Evolutionary conservation across 1,284 basidiomycete species (phyloP), one percentile per base, ranked within the genome.

Genomic region (Cutaneotrichosporon mucoides): DNA sequence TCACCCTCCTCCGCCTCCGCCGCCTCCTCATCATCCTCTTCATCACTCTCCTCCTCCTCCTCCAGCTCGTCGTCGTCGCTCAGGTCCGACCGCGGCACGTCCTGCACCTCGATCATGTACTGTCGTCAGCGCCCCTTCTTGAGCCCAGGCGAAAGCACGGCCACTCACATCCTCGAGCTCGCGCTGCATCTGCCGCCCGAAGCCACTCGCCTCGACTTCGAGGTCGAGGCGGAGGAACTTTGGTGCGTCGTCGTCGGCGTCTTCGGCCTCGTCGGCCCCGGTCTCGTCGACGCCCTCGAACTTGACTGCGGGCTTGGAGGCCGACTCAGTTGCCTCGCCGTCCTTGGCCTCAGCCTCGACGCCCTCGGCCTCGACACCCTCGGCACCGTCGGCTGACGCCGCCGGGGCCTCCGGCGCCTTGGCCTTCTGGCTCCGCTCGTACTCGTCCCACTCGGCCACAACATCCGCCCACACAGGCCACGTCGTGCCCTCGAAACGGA

Each of bases 131-230:
- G n/a, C 34, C 5, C 5, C 12, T 12, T 48, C 45, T 53, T 50
- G 44, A 2, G 5, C n/a, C 9, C 9, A 4, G 2, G 24, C 24
- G 24, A 3, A 24, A 24, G 24, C 3, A 24, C 2, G 24, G 24
- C 10, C 58, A 69, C 83, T 70, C 65, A 93, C 92, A 81, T 92
- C 86, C 78, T 93, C 90, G 54, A 97, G 80, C 51, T 85, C 80
- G 67, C 86, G 84, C 82, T 89, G 86, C 73, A 95, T 87, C 68
- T 87, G 87, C 67, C 87, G 84, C 61, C 86, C 86, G 76, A 94
- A 96, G 8, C 93, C 93, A 79, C 90, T 94, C 1, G 94, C 93
- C 61, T 89, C 87, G 9, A 96, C 93, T 61, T 89, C 83, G 34
- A 95, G 86, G 79, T 97, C 94, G 52, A 97, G 80, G 57, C 84